These are phyloP conservation scores for Melampsora occidentalis DNA, from an alignment of 1,284 basidiomycete genomes.

Conservation along the genomic window DNA sequence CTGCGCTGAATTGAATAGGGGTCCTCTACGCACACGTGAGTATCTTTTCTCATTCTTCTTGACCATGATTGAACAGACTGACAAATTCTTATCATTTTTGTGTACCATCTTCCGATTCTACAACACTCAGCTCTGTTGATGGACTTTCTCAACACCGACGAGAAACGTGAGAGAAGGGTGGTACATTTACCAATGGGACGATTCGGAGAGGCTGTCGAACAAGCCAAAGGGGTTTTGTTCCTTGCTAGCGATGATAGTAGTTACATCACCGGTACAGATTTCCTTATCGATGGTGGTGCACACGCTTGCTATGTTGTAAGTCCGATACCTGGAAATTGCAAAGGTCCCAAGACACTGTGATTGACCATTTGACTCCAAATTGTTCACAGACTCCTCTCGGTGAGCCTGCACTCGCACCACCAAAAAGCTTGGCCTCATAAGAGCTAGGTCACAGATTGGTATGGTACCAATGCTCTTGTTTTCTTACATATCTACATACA, in stretches of 20 bases:
- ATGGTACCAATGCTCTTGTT: no score
- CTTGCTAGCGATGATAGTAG: slow-evolving; percentile 81
- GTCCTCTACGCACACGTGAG: slow-evolving; percentile 84
- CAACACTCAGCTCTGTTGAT: slow-evolving; percentile 73
- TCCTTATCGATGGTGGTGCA: slow-evolving; percentile 88
- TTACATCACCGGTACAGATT: slow-evolving; percentile 74
- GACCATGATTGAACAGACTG: not conserved
- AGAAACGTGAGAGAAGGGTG: slow-evolving; percentile 85
- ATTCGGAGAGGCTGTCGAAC: slow-evolving; percentile 92
- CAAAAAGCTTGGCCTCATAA: slow-evolving; percentile 33
- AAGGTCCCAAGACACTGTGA: not conserved
- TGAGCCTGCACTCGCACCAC: slow-evolving; percentile 24
- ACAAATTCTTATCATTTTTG: not conserved
- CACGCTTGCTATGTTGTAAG: slow-evolving; percentile 75
- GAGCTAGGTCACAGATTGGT: not conserved
- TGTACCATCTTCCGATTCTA: slow-evolving; percentile 21
- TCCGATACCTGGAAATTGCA: not conserved
- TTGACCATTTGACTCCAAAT: not conserved
- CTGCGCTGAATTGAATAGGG: slow-evolving; percentile 58
- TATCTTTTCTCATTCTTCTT: slow-evolving; percentile 25
- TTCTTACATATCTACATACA: no score
- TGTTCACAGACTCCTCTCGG: slow-evolving; percentile 26
- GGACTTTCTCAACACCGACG: slow-evolving; percentile 95
- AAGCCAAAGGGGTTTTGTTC: slow-evolving; percentile 86
- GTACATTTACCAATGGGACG: slow-evolving; percentile 93